Evolutionary conservation across 768 basidiomycete species (phyloP), one percentile per base, ranked within the genome.

Genomic region (Pilatotrama ljubarskyi): DNA sequence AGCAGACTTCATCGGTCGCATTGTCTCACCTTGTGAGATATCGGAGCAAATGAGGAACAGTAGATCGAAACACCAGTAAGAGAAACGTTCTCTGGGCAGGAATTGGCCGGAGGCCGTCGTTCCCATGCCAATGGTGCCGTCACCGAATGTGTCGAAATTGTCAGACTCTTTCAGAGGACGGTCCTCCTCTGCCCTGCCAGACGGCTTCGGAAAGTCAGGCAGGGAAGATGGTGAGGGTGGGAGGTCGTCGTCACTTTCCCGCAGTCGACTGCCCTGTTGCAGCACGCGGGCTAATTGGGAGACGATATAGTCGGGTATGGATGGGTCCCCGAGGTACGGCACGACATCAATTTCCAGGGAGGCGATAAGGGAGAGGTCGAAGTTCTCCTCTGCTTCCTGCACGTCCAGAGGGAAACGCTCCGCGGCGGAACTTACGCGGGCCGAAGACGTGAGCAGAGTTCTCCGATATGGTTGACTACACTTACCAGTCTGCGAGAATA

Each of bases 51-150:
- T 78, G 63, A 90, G 69, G 72, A 95, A 95, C 35, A 96, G 70
- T 11, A 95, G 75, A 67, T 96, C 93, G 56, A 95, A 88, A 69
- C 91, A 94, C 93, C 93, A 95, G 75, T 92, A 95, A 7, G 91
- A 87, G 70, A 95, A 95, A 8, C 92, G 80, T 70, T 95, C 94
- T 38, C 93, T 77, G 1, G 89, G 87, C 26, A 88, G 75, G 22
- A 84, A 70, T 14, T 74, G 69, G 0, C 83, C 83, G 10, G 75
- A 72, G 38, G 82, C 82, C 2, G 91, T 92, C 35, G 82, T 87
- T 13, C 90, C 91, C 35, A 80, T 64, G 17, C 74, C 76, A 38
- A 77, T 70, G 26, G 72, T 53, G 76, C 75, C 51, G 73, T 61
- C 37, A 78, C 76, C 49, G 80, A 67, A 66, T 43, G 43, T 35